These are phyloP conservation scores for Beauveria asiatica DNA, from an alignment of 2,329 filamentous ascomycete genomes.

Conservation along the genomic window DNA sequence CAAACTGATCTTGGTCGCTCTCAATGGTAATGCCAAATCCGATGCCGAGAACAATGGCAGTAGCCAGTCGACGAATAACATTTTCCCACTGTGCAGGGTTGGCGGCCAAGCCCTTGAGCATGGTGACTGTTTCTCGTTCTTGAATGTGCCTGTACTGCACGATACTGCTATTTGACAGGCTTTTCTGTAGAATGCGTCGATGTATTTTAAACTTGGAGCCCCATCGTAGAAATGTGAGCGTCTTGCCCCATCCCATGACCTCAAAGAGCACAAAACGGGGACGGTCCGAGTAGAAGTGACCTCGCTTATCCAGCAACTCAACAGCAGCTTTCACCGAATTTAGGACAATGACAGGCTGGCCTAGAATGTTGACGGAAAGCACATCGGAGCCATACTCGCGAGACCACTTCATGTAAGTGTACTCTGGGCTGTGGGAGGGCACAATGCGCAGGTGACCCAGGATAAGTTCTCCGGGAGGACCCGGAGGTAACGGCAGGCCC, in stretches of 20 bases:
- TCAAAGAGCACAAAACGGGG: conserved; percentile 36
- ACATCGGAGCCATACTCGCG: conserved; percentile 42
- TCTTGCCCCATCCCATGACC: conserved; percentile 38
- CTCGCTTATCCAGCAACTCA: conserved; percentile 37
- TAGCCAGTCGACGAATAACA: conserved; percentile 29
- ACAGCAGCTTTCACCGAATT: conserved; percentile 33
- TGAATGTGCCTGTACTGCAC: conserved; percentile 27
- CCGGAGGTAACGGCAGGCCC: conserved; percentile 22
- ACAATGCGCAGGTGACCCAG: conserved; percentile 36
- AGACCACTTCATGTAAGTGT: conserved; percentile 23
- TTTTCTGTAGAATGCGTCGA: conserved; percentile 33
- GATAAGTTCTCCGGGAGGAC: conserved; percentile 28
- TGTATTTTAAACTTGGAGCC: conserved; percentile 35
- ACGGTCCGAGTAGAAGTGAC: conserved; percentile 35
- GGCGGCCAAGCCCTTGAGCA: conserved; percentile 23
- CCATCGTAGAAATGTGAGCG: conserved; percentile 36
- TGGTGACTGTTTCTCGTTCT: conserved; percentile 23
- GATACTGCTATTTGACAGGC: conserved; percentile 32
- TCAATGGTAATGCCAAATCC: conserved; percentile 34
- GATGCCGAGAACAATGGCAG: conserved; percentile 33
- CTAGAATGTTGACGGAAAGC: conserved; percentile 25
- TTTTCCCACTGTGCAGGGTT: conserved; percentile 28
- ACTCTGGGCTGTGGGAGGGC: conserved; percentile 25
- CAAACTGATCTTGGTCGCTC: conserved; percentile 29
- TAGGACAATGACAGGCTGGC: conserved; percentile 31